Conservation (phyloP, 129 eudicot species). For the Sambucus nigra region DNA sequence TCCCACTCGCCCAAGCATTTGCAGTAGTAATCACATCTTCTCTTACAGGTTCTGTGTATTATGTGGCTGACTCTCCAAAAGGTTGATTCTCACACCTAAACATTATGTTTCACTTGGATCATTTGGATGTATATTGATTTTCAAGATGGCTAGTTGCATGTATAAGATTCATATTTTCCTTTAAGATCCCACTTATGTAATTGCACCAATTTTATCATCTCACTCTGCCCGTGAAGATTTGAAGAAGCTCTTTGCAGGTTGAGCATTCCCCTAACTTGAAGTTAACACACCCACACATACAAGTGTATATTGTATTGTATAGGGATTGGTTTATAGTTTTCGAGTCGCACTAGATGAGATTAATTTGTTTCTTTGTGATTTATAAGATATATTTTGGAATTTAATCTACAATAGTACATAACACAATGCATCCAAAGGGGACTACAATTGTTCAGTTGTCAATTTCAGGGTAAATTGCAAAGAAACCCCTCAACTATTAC, state of each 20-base stretch:
- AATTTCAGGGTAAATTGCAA: too few relatives aligned
- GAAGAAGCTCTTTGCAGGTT: conserved; percentile 92
- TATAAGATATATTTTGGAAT: neutral
- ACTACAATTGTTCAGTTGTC: too few relatives aligned
- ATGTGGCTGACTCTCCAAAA: conserved; percentile 93
- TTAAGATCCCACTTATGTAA: conserved; percentile 93
- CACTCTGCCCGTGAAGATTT: conserved; percentile 74
- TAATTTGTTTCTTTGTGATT: neutral
- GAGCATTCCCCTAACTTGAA: too few relatives aligned
- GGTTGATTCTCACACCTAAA: conserved; percentile 24
- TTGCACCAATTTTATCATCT: conserved; percentile 74
- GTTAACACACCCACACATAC: too few relatives aligned
- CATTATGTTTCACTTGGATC: neutral
- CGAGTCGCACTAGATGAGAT: neutral
- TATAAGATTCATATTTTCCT: neutral
- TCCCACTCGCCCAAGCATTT: conserved; percentile 96
- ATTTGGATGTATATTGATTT: neutral
- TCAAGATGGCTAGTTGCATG: neutral
- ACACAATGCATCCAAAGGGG: too few relatives aligned
- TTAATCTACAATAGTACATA: too few relatives aligned
- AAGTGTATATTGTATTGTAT: too few relatives aligned
- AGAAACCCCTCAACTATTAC: too few relatives aligned
- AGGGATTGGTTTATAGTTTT: too few relatives aligned
- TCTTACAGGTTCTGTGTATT: conserved; percentile 87
- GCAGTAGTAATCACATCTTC: conserved; percentile 97